Conservation (phyloP, 2,329 filamentous ascomycete genomes). For the Xylaria polymorpha region DNA sequence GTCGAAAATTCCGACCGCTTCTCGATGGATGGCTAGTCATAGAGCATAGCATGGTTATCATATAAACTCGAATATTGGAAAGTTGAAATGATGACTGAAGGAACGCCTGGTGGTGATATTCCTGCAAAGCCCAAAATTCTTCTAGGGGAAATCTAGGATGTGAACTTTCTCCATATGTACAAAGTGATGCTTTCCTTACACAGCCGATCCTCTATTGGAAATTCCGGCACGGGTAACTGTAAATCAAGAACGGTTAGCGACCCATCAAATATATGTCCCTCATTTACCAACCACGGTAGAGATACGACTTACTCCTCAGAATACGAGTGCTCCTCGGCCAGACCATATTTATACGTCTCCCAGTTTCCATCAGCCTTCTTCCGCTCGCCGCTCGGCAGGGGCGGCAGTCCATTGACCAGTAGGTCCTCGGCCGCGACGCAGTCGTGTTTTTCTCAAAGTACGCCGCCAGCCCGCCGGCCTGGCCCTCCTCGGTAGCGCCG, state of each 20-base stretch:
- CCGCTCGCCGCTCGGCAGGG: conserved; percentile 80
- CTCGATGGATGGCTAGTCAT: neutral
- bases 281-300: neutral
- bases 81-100: conserved; percentile 14
- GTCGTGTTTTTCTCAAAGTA: conserved; percentile 73
- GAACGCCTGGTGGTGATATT: conserved; percentile 14
- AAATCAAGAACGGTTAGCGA: conserved; percentile 21
- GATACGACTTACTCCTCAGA: conserved; percentile 68
- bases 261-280: neutral
- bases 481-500: conserved; percentile 78
- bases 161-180: conserved; percentile 46
- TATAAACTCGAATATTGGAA: neutral
- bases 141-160: conserved; percentile 46
- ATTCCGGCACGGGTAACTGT: conserved; percentile 70
- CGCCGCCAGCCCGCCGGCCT: conserved; percentile 73
- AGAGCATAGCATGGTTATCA: neutral
- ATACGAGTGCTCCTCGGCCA: conserved; percentile 77
- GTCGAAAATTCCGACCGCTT: neutral
- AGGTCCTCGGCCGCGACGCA: conserved; percentile 65
- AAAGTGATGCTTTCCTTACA: conserved; percentile 38
- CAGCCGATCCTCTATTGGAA: conserved; percentile 61
- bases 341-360: conserved; percentile 75
- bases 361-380: conserved; percentile 62
- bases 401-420: conserved; percentile 83
- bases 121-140: conserved; percentile 32